Evolutionary conservation across 2,329 filamentous ascomycete genomes (phyloP).

Genomic region (Fusarium gaditjirri): DNA sequence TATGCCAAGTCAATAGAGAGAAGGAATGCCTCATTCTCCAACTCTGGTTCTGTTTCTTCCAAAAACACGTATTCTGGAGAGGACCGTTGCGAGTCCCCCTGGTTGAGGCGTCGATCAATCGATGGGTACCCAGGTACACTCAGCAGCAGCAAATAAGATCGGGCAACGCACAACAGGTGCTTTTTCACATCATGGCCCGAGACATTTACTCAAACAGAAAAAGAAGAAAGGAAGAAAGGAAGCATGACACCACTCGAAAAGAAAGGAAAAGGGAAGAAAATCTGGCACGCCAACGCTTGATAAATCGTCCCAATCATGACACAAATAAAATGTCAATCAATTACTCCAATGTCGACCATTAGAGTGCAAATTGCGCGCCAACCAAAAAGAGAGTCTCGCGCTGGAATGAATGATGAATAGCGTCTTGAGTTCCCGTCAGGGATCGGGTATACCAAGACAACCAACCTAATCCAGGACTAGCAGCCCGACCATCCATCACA

Average conservation of each 20-base stretch:
- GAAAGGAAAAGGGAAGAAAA: too few relatives aligned
- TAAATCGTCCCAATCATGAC: background rate
- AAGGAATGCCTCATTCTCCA: background rate
- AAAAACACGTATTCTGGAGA: background rate
- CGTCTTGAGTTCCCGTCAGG: conserved; percentile 8
- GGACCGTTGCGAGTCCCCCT: conserved; percentile 1
- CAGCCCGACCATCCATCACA: background rate
- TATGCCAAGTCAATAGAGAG: background rate
- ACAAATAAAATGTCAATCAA: conserved; percentile 13
- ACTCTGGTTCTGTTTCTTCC: background rate
- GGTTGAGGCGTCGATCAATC: conserved; percentile 13
- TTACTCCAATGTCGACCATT: conserved; percentile 12
- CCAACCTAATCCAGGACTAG: background rate
- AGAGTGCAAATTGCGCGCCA: conserved; percentile 27
- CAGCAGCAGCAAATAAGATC: conserved; percentile 6
- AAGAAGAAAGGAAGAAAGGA: conserved; percentile 1
- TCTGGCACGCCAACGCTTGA: background rate
- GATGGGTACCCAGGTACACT: background rate
- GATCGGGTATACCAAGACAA: conserved; percentile 16
- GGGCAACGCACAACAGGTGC: conserved; percentile 8
- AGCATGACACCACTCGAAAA: background rate
- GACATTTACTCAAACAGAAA: conserved; percentile 21
- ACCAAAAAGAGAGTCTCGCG: conserved; percentile 13
- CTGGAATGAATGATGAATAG: conserved; percentile 31
- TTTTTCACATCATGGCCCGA: conserved; percentile 13